Percentiles rank a stretch among this genome's conserved stretches.
These are phyloP conservation scores for Rhododendron ovatum DNA, from an alignment of 148 eudicot species.

Conservation along the genomic window DNA sequence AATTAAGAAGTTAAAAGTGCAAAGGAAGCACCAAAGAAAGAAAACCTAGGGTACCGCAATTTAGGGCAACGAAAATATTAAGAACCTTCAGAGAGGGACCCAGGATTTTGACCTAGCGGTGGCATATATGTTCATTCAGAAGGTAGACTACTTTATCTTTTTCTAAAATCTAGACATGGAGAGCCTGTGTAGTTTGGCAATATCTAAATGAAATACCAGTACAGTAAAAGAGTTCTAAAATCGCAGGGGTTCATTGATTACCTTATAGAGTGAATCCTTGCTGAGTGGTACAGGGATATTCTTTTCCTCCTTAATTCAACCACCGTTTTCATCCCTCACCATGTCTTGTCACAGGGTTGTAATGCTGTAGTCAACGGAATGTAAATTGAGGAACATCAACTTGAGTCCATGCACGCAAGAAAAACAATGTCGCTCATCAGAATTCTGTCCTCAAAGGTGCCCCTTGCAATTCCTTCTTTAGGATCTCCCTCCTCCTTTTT, in stretches of 20 bases:
- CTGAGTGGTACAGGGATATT: constrained; percentile 66
- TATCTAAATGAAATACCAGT: no score
- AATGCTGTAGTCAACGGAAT: constrained; percentile 89
- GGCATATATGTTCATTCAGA: no score
- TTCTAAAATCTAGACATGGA: no score
- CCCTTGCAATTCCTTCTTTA: constrained; percentile 87
- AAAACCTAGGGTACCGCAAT: background rate
- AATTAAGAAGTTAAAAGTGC: background rate
- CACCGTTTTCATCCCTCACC: constrained; percentile 94
- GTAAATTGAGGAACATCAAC: constrained; percentile 78
- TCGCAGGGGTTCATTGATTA: constrained; percentile 7
- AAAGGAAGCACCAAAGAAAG: background rate
- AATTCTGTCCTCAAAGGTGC: constrained; percentile 97
- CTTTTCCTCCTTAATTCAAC: constrained; percentile 52
- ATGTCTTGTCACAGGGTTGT: constrained; percentile 69
- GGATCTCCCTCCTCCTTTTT: constrained; percentile 45
- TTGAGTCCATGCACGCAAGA: constrained; percentile 82
- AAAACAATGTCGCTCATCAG: constrained; percentile 86
- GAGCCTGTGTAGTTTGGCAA: no score
- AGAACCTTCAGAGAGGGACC: constrained; percentile 35
- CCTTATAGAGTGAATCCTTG: constrained; percentile 90
- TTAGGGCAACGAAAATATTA: background rate
- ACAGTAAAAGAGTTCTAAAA: background rate
- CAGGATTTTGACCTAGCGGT: background rate
- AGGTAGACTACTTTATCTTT: no score